phyloP scores from a whole-genome alignment of 1,284 basidiomycete genomes.

The Veloporphyrellus conicus region DNA sequence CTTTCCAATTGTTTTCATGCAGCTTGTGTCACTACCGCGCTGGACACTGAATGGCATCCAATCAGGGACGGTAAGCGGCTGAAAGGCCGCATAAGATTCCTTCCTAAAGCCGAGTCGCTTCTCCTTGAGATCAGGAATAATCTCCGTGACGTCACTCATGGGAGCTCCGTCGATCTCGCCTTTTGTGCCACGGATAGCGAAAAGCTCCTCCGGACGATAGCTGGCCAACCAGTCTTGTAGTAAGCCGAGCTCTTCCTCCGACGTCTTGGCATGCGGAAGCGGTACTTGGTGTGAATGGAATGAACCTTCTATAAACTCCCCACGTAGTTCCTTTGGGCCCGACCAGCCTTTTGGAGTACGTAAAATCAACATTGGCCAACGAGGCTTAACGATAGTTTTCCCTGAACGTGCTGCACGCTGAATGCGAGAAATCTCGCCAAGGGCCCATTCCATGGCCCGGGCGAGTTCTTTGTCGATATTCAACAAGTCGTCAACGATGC shows the following conservation, averaged over 20 bases:
- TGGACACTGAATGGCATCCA: constrained; percentile 58
- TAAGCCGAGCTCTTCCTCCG: constrained; percentile 56
- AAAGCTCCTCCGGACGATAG: constrained; percentile 62
- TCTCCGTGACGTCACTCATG: constrained; percentile 47
- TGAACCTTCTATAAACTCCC: constrained; percentile 73
- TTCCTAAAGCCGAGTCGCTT: constrained; percentile 64
- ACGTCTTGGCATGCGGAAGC: constrained; percentile 64
- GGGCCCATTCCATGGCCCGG: constrained; percentile 77
- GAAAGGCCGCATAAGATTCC: constrained; percentile 63
- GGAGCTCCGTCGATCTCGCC: constrained; percentile 41
- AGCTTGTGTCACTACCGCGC: constrained; percentile 59
- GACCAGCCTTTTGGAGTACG: constrained; percentile 80
- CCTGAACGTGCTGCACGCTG: constrained; percentile 74
- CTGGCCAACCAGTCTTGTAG: constrained; percentile 70
- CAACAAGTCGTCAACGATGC: constrained; percentile 72
- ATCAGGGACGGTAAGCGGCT: constrained; percentile 58
- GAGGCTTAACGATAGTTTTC: constrained; percentile 74
- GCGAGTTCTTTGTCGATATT: constrained; percentile 70
- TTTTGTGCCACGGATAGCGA: constrained; percentile 34
- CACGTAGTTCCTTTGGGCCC: constrained; percentile 62
- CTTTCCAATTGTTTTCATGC: constrained; percentile 72
- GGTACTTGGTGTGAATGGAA: constrained; percentile 79
- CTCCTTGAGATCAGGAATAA: constrained; percentile 50
- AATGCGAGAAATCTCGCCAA: constrained; percentile 72
- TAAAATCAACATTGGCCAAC: constrained; percentile 82